Evolutionary conservation across 306 rosid genomes (phyloP), one percentile per base, ranked within the genome.

Genomic region (Acacia acuminata): DNA sequence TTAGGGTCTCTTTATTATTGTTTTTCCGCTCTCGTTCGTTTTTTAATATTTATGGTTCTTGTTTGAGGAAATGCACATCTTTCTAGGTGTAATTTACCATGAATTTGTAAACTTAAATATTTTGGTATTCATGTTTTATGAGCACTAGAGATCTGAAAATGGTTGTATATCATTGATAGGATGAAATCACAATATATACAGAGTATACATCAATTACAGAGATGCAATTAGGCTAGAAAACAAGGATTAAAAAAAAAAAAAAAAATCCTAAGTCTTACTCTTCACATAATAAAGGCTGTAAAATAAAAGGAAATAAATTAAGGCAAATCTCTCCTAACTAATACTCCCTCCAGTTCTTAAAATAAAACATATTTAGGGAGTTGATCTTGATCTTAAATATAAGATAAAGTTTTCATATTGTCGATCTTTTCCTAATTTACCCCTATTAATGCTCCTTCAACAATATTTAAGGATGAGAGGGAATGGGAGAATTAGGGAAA

Each of bases 101-200:
- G 48, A 47, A 53, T 67, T 56, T 83, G 76, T 51, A 32, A 55
- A 50, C 63, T 53, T 82, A 24, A 79, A 70, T n/a, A 70, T 75
- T 63, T 70, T 43, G 53, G 55, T 65, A 13, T 73, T 47, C 70
- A 51, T 76, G 76, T 50, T 70, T 73, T 45, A 32, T 2, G 9
- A 16, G 61, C 24, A 55, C 1, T 6, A 55, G 58, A 55, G 25
- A 55, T 55, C 61, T 9, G 7, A 55, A 16, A 55, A 55, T 19
- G 61, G 10, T 55, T 55, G 61, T 55, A 55, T 55, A 17, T 55
- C 20, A 55, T 55, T 19, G 61, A 16, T 55, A 20, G 61, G 61
- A 17, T 55, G 61, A 55, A 17, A 17, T 20, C 61, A 7, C 10
- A 55, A 50, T 50, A 17, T 55, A 7, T 9, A 55, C 24, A 19